phyloP scores from a whole-genome alignment of 2,329 filamentous ascomycete species.

The Fusarium bactridioides region DNA sequence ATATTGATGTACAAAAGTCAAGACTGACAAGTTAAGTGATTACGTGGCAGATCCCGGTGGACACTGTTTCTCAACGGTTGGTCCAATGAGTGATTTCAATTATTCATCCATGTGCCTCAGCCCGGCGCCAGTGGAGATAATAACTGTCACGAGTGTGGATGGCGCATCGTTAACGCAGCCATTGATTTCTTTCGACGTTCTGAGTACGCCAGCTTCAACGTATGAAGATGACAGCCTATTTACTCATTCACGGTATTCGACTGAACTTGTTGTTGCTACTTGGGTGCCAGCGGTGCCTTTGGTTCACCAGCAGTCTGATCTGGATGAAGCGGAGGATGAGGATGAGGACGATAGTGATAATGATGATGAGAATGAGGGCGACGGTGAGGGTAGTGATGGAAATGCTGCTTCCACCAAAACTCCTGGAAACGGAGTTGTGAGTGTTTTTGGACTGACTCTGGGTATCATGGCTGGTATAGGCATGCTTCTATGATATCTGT shows the following conservation, averaged over 20 bases:
- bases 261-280: not conserved
- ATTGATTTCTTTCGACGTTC: not conserved
- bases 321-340: not conserved
- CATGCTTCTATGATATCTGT: not conserved
- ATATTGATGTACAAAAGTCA: fast-evolving
- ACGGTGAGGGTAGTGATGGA: not conserved
- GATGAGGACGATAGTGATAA: not conserved
- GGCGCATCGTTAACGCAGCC: not conserved
- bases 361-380: not conserved
- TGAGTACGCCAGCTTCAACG: not conserved
- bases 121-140: not conserved
- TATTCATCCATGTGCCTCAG: not conserved
- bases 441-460: not conserved
- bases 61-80: not conserved
- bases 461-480: conserved; percentile 5
- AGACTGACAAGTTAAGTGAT: not conserved
- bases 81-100: not conserved
- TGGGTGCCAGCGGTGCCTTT: not conserved
- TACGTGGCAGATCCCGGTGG: not conserved
- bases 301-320: not conserved
- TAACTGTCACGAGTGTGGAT: not conserved
- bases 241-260: not conserved
- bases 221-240: not conserved
- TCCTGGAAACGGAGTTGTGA: not conserved
- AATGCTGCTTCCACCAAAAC: not conserved